Conservation (phyloP, 768 basidiomycete genomes). For the Boletus insuetus region DNA sequence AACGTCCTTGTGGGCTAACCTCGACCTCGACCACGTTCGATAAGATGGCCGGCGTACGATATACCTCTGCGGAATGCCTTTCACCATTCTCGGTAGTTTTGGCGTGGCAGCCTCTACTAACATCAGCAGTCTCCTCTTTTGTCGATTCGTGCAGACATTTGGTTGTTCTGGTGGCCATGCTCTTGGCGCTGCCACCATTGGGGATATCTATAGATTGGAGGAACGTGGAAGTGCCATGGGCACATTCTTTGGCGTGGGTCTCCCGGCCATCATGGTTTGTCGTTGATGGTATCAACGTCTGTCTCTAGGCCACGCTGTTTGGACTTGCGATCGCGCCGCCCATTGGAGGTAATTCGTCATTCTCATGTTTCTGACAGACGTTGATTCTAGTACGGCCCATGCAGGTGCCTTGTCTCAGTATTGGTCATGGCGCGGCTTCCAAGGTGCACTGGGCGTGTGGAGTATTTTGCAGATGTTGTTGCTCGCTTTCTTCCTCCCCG, state of each 20-base stretch:
- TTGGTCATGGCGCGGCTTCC: conserved; percentile 64
- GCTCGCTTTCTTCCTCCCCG: conserved; percentile 51
- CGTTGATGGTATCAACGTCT: background rate
- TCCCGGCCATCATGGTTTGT: background rate
- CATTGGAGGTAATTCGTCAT: conserved; percentile 42
- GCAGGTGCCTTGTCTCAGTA: conserved; percentile 53
- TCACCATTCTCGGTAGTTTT: conserved; percentile 56
- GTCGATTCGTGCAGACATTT: conserved; percentile 63
- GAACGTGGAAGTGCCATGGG: conserved; percentile 62
- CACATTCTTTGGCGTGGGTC: conserved; percentile 49
- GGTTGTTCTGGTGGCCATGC: conserved; percentile 57
- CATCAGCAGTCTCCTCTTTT: conserved; percentile 47
- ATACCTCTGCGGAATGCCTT: conserved; percentile 58
- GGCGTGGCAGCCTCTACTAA: conserved; percentile 53
- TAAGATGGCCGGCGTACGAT: conserved; percentile 66
- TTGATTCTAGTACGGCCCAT: background rate
- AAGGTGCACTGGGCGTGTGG: conserved; percentile 41
- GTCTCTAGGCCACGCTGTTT: conserved; percentile 43
- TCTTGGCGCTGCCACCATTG: conserved; percentile 58
- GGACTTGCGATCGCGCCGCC: conserved; percentile 64
- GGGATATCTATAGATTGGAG: conserved; percentile 65
- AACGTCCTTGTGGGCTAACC: background rate
- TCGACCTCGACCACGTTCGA: background rate
- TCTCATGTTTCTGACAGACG: background rate
- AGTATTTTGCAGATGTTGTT: conserved; percentile 39